These are phyloP conservation scores for Lunularia cruciata DNA, from an alignment of 225 moss, liverwort and hornwort genomes.

Conservation along the genomic window DNA sequence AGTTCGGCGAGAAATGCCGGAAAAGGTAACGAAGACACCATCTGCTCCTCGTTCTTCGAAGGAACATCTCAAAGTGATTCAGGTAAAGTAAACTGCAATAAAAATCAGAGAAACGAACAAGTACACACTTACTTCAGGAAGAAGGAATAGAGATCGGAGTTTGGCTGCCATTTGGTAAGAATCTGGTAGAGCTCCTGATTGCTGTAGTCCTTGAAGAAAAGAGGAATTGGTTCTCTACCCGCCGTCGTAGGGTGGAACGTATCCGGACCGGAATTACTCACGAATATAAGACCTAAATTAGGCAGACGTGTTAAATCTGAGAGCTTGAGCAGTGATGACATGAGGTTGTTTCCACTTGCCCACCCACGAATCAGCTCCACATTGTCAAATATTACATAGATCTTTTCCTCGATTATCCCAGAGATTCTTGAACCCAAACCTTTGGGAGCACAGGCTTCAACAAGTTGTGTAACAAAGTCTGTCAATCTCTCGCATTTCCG, in stretches of 20 bases:
- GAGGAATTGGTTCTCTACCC: slow-evolving; percentile 64
- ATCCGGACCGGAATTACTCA: slow-evolving; percentile 82
- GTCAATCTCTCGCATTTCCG: slow-evolving; percentile 72
- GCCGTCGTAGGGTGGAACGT: slow-evolving; percentile 53
- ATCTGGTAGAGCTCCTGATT: slow-evolving; percentile 82
- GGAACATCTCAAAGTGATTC: too few species aligned
- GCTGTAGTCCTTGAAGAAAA: slow-evolving; percentile 80
- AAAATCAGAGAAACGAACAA: too few species aligned
- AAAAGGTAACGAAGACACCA: too few species aligned
- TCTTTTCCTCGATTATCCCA: neutral
- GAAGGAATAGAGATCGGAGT: slow-evolving; percentile 71
- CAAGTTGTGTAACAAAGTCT: slow-evolving; percentile 68
- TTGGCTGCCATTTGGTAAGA: slow-evolving; percentile 74
- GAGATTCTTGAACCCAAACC: neutral
- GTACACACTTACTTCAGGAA: slow-evolving; percentile 64
- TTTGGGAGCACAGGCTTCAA: slow-evolving; percentile 47
- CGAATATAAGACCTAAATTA: slow-evolving; percentile 67
- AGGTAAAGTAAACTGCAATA: too few species aligned
- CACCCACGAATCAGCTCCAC: slow-evolving; percentile 81
- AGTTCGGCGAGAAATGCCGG: too few species aligned
- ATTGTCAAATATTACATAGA: slow-evolving; percentile 85
- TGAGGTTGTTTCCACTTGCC: slow-evolving; percentile 54
- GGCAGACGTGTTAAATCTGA: slow-evolving; percentile 65
- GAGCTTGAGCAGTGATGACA: slow-evolving; percentile 75
- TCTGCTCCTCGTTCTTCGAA: too few species aligned